Evolutionary conservation across 2,329 filamentous ascomycete species (phyloP), one percentile per base, ranked within the genome.

Genomic region (Penicillium sp.): DNA sequence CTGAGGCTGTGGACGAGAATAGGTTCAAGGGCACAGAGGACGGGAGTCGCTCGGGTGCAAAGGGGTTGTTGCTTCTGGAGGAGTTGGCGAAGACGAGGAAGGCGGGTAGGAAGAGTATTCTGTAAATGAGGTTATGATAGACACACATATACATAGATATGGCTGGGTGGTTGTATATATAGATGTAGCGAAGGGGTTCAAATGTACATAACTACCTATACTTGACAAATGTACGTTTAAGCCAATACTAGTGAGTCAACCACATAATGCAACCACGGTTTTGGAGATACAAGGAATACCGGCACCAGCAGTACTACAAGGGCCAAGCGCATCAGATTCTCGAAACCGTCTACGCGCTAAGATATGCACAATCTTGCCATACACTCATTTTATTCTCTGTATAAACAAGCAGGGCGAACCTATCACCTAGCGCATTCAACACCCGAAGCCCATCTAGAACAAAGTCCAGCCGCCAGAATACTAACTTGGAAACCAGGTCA

Each of bases 41-140:
- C 62, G 77, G 76, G 13, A 78, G 76, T 61, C 71, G 76, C 8
- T 77, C 76, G 19, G 77, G 76, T 2, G 62, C 56, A 8, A 74
- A 76, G 60, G 72, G 73, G 29, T 64, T 77, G 63, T 68, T 72
- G n/a, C 58, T 80, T 63, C 70, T 67, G 66, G 75, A 79, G 8
- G 77, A 80, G 65, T 64, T 79, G 71, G 76, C 71, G 1, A 78
- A 72, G 67, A 68, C 62, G 35, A 70, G 55, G 52, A 72, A 73
- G 57, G 68, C 62, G 15, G 50, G 31, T 17, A 65, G 71, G 9
- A 58, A 23, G 19, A 70, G 71, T 50, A 65, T 64, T n/a, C 54
- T 76, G 56, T 76, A 68, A 48, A 35, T 56, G 29, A n/a, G 44
- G 5, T 5, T 2, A 11, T 5, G 19, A 38, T 21, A 21, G 21